Evolutionary conservation across 2,329 filamentous ascomycete genomes (phyloP).

Genomic region (Rugonectria rugulosa): DNA sequence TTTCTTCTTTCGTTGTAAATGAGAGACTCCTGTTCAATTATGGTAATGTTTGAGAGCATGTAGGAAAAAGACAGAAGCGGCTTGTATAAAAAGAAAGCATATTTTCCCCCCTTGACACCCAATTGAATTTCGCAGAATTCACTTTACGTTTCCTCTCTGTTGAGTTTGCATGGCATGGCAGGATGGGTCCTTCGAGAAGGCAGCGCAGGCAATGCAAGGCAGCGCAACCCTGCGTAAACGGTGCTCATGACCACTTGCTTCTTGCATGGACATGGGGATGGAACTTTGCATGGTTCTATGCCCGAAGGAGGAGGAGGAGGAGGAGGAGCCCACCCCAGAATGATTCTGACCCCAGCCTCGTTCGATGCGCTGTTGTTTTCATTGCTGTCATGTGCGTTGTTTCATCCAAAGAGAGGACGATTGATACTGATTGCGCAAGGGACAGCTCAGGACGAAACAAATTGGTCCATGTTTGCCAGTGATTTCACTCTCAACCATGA

Average conservation of each 20-base stretch:
- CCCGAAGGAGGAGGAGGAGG: constrained; percentile 19
- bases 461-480: not conserved
- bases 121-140: constrained; percentile 40
- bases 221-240: constrained; percentile 23
- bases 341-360: constrained; percentile 10
- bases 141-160: constrained; percentile 25
- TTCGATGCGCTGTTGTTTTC: not conserved
- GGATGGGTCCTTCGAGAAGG: too few species aligned
- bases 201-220: constrained; percentile 6
- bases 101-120: constrained; percentile 31
- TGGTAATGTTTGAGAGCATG: not conserved
- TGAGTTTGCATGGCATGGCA: not conserved
- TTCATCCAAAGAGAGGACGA: too few species aligned
- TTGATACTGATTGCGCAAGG: too few species aligned
- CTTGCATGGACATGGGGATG: not conserved
- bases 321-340: constrained; percentile 17
- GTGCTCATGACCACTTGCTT: not conserved
- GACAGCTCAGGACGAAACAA: not conserved
- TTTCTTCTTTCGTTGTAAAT: constrained; percentile 14
- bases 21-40: not conserved
- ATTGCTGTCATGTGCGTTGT: not conserved
- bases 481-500: not conserved
- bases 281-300: constrained; percentile 30
- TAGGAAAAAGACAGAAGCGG: not conserved
- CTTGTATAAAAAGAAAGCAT: constrained; percentile 31